phyloP scores from a whole-genome alignment of 2,329 filamentous ascomycete species.

The Alternaria incomplexa region DNA sequence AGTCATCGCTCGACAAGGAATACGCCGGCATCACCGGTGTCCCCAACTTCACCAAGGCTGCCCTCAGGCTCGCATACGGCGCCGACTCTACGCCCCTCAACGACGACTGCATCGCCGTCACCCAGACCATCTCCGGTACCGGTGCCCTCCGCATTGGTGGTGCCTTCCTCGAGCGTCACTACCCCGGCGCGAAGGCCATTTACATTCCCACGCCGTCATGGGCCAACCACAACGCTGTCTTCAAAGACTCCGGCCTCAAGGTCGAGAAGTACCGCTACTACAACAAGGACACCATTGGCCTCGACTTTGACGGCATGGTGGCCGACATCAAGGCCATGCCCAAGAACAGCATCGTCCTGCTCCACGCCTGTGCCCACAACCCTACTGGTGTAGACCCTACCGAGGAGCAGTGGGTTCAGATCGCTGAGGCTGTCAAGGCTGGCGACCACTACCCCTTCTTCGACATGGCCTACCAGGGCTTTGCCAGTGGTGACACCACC shows the following conservation, averaged over 20 bases:
- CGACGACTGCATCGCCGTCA: conserved; percentile 81
- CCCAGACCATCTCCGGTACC: conserved; percentile 97
- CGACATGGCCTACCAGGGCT: conserved; percentile 99
- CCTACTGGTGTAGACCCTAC: conserved; percentile 96
- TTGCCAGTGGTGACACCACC: conserved; percentile 90
- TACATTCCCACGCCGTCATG: conserved; percentile 96
- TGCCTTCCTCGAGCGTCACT: conserved; percentile 91
- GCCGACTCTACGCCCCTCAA: conserved; percentile 76
- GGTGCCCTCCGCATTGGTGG: conserved; percentile 94
- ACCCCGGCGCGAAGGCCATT: conserved; percentile 89
- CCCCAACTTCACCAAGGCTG: conserved; percentile 90
- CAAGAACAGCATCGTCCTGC: conserved; percentile 84
- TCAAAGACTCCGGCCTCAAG: conserved; percentile 88
- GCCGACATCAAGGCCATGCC: conserved; percentile 89
- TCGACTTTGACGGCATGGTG: conserved; percentile 94
- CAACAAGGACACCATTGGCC: conserved; percentile 96
- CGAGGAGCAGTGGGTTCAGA: conserved; percentile 87
- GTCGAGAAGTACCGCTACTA: conserved; percentile 98
- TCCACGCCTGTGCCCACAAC: conserved; percentile 98
- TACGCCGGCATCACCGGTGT: conserved; percentile 98
- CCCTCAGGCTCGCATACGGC: conserved; percentile 90
- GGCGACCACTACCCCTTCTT: conserved; percentile 94
- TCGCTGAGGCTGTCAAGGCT: conserved; percentile 84
- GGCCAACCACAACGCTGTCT: conserved; percentile 98
- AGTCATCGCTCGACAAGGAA: conserved; percentile 86